phyloP scores from a whole-genome alignment of 1,139 yeast species.

The Casaregolazyma suthepensis region DNA sequence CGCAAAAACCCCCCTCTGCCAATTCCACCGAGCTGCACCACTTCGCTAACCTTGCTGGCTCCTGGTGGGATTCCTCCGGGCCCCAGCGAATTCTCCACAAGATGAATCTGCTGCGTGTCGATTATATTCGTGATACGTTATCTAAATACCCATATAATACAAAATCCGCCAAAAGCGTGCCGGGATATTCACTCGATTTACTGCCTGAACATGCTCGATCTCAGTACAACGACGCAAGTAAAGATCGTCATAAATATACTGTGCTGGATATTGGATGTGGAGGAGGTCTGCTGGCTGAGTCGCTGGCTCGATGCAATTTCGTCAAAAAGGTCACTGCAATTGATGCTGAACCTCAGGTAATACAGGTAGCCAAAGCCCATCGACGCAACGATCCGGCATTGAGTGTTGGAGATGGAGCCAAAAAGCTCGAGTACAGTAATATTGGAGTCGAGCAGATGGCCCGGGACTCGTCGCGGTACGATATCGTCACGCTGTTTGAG shows the following conservation, averaged over 20 bases:
- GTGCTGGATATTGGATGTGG: conserved; percentile 96
- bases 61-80: conserved; percentile 97
- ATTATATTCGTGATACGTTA: conserved; percentile 65
- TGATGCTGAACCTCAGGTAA: conserved; percentile 77
- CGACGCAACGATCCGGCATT: conserved; percentile 52
- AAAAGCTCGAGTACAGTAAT: conserved; percentile 53
- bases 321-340: conserved; percentile 68
- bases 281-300: conserved; percentile 87
- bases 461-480: conserved; percentile 40
- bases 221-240: conserved; percentile 2
- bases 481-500: conserved; percentile 86
- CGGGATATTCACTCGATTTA: conserved; percentile 67
- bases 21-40: conserved; percentile 56
- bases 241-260: conserved; percentile 25
- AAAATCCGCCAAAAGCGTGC: conserved; percentile 40
- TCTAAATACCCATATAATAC: conserved; percentile 31
- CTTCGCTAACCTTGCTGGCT: conserved; percentile 74
- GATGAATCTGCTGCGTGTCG: conserved; percentile 88
- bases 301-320: conserved; percentile 60
- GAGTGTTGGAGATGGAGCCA: conserved; percentile 29
- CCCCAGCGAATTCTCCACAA: conserved; percentile 90
- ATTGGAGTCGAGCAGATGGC: conserved; percentile 52
- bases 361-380: conserved; percentile 74
- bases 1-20: conserved; percentile 2
- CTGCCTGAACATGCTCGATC: conserved; percentile 49